Percentiles rank a stretch among this genome's conserved stretches.
Conservation (phyloP, 2,329 filamentous ascomycete species). For the Pseudogymnoascus sp. region DNA sequence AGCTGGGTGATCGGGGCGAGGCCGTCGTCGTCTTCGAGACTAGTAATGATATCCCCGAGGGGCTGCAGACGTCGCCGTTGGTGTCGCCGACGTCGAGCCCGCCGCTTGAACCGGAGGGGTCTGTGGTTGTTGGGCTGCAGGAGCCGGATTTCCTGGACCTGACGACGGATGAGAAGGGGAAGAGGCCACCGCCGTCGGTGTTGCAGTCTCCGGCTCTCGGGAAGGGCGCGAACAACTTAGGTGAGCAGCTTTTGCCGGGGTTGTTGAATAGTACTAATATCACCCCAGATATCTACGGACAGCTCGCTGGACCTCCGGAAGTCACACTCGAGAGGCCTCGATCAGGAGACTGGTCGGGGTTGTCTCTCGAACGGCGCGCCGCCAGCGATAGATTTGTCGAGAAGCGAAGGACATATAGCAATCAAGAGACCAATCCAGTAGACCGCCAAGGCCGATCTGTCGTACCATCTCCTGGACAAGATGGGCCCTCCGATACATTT, state of each 20-base stretch:
- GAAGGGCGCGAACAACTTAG: conserved; percentile 27
- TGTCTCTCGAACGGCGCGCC: conserved; percentile 34
- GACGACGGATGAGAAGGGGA: conserved; percentile 31
- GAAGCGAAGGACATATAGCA: conserved; percentile 18
- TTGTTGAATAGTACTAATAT: conserved; percentile 15
- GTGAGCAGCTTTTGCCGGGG: conserved; percentile 19
- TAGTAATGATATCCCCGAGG: conserved; percentile 82
- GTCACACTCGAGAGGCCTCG: conserved; percentile 39
- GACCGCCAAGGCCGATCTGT: conserved; percentile 33
- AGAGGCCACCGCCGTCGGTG: conserved; percentile 40
- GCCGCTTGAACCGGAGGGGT: conserved; percentile 47
- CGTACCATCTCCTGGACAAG: conserved; percentile 30
- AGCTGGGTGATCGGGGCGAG: conserved; percentile 93
- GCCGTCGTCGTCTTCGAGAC: conserved; percentile 99
- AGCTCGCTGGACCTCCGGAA: conserved; percentile 48
- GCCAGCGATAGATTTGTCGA: conserved; percentile 51
- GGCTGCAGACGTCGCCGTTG: conserved; percentile 87
- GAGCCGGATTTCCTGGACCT: conserved; percentile 68
- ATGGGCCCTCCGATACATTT: conserved; percentile 22
- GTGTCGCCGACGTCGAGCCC: conserved; percentile 87
- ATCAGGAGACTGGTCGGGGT: conserved; percentile 45
- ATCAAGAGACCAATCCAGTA: conserved; percentile 26
- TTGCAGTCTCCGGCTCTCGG: conserved; percentile 32
- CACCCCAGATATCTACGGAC: conserved; percentile 36
- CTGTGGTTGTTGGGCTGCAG: conserved; percentile 43